Base-by-base conservation (phyloP, 2,329 filamentous ascomycete species). In the Penicillium sumatraense region DNA sequence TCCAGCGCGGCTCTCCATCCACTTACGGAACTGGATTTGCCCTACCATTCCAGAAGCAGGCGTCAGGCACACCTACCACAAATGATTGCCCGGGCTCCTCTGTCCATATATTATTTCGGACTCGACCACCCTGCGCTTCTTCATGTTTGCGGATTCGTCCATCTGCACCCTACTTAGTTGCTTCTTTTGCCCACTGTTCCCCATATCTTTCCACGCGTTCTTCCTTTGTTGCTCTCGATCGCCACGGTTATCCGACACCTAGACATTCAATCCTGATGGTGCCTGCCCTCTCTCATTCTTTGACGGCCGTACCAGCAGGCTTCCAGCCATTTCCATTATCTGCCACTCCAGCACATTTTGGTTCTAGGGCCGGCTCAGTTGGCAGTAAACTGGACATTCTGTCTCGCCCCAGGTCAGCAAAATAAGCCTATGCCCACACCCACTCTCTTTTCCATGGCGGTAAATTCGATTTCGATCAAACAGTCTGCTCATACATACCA, bases 341-440 rank as follows among this genome's bases (percentile, higher is more conserved):
- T n/a, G n/a, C n/a, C n/a, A 57, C 62, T 36, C 61, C 68, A 53
- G 60, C 65, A 55, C 63, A 62, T 35, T 63, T 68, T 33, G 64
- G 68, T 48, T 67, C 68, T 49, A 65, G 65, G 50, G 68, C 66
- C 49, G 63, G 66, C 47, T 66, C 72, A 18, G 56, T 66, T 47
- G 67, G 64, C 57, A 61, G 65, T 53, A 68, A 68, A 57, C 60
- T 69, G 36, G 70, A 74, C 53, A 59, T 65, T 36, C 67, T 68
- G 60, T 68, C 68, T 66, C 68, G 67, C 57, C 64, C 68, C 54
- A 74, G 72, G 72, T 74, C 51, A 72, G 71, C 69, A 65, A 54
- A 59, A 57, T 45, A 56, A 45, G n/a, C n/a, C 58, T 49, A 60
- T 51, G 33, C 18, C 35, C 49, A 20, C 26, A 21, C 41, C 38